These are phyloP conservation scores for Leonotis leonurus DNA, from an alignment of 257 asterid species.

Conservation along the genomic window DNA sequence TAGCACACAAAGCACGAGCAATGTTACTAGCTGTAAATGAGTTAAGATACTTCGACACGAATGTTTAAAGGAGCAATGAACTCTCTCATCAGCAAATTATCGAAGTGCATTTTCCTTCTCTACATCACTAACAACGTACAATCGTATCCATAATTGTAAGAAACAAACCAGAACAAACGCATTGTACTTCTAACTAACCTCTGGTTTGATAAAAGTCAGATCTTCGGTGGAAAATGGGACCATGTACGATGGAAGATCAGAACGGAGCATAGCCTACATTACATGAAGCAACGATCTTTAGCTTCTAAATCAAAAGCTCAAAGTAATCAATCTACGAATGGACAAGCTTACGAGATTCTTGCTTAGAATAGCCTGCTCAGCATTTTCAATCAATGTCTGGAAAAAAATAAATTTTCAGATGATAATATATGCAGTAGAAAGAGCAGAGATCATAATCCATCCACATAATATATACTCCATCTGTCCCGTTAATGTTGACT, in stretches of 20 bases:
- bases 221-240: conserved; percentile 75
- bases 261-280: conserved; percentile 78
- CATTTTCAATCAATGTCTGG: conserved; percentile 63
- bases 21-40: not conserved
- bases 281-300: conserved; percentile 17
- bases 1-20: not conserved
- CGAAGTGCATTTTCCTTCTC: not conserved
- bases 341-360: conserved; percentile 55
- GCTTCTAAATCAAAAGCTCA: conserved; percentile 11
- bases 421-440: no score
- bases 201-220: conserved; percentile 67
- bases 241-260: conserved; percentile 91
- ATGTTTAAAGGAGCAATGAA: no score
- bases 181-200: conserved; percentile 41
- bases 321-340: conserved; percentile 5
- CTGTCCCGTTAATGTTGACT: no score
- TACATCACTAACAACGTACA: not conserved
- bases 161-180: not conserved
- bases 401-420: conserved; percentile 21
- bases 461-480: no score
- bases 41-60: not conserved
- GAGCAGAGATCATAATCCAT: not conserved
- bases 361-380: conserved; percentile 92
- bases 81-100: not conserved
- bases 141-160: not conserved